Evolutionary conservation across 371 early-diverging fungal species (phyloP).

Genomic region (Apophysomyces variabilis): DNA sequence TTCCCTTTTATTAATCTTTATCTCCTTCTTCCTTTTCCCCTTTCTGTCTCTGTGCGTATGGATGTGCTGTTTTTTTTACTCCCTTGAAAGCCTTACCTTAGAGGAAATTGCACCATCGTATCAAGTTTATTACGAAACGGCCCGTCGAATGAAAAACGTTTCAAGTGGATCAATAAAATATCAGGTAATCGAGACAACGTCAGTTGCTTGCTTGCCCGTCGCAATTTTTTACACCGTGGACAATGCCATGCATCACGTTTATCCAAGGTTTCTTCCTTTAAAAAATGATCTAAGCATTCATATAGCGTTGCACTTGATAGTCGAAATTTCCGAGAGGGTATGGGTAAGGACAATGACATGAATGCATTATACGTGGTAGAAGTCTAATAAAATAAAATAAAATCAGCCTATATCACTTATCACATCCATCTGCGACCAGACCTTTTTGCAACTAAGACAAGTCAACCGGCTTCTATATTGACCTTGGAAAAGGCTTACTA

Average conservation of each 20-base stretch:
- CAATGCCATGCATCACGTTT: conserved; percentile 86
- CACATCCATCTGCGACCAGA: conserved; percentile 10
- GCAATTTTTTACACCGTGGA: conserved; percentile 69
- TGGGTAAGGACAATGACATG: conserved; percentile 85
- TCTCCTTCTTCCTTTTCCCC: background rate
- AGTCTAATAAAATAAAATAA: background rate
- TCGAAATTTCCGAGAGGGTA: conserved; percentile 54
- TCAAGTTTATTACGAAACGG: conserved; percentile 88
- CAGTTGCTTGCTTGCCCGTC: conserved; percentile 72
- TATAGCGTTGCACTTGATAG: conserved; percentile 47
- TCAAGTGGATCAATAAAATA: conserved; percentile 83
- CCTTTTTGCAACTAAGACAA: conserved; percentile 80
- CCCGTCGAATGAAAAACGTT: conserved; percentile 84
- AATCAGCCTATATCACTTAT: background rate
- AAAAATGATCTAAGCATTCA: conserved; percentile 78
- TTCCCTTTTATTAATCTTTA: too few relatives aligned
- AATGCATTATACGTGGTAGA: conserved; percentile 74
- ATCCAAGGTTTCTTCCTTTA: conserved; percentile 76
- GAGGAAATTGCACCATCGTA: conserved; percentile 78
- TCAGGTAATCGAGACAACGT: conserved; percentile 75
- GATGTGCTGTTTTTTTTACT: too few relatives aligned
- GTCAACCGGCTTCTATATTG: conserved; percentile 74
- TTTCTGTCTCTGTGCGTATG: conserved; percentile 5
- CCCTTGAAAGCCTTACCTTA: conserved; percentile 28
- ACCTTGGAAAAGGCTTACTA: conserved; percentile 90